A percentile compares a stretch with the other conserved stretches of the same genome.
Conservation (phyloP, 2,329 filamentous ascomycete species). For the Pleoardoris graminearum region DNA sequence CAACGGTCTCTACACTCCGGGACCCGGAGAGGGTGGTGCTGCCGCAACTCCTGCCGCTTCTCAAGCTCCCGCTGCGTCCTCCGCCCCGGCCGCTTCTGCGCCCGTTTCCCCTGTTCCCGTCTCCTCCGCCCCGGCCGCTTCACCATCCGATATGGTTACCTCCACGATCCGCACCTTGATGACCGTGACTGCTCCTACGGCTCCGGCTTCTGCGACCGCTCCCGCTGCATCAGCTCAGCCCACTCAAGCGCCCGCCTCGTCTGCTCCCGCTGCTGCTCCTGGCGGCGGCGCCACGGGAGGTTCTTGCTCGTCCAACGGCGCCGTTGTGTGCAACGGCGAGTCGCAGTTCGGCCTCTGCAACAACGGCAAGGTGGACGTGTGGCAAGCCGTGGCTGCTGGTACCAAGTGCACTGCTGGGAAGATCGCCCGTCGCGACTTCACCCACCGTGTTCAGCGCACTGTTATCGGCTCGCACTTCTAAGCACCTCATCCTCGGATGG, state of each 20-base stretch:
- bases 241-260: slow-evolving; percentile 9
- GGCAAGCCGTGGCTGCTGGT: slow-evolving; percentile 47
- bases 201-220: slow-evolving; percentile 1
- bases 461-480: not conserved
- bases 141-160: slow-evolving; percentile 11
- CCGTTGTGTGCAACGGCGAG: slow-evolving; percentile 44
- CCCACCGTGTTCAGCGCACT: slow-evolving; percentile 27
- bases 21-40: slow-evolving; percentile 5
- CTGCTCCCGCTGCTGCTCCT: slow-evolving; percentile 9
- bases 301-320: slow-evolving; percentile 41
- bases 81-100: slow-evolving; percentile 7
- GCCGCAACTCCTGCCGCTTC: not conserved
- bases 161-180: slow-evolving; percentile 28
- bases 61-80: not conserved
- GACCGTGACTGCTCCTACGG: slow-evolving; percentile 29
- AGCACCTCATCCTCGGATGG: not conserved
- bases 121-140: slow-evolving; percentile 5
- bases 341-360: slow-evolving; percentile 48
- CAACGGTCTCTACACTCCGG: slow-evolving; percentile 17
- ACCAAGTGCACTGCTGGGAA: slow-evolving; percentile 47
- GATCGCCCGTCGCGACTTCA: slow-evolving; percentile 32
- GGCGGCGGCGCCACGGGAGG: slow-evolving; percentile 9
- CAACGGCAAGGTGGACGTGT: slow-evolving; percentile 43
- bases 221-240: slow-evolving; percentile 2
- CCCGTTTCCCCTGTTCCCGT: slow-evolving; percentile 10